Percentiles rank a stretch among this genome's conserved stretches.
These are phyloP conservation scores for Fusarium sp. DNA, from an alignment of 2,329 filamentous ascomycete species.

Conservation along the genomic window DNA sequence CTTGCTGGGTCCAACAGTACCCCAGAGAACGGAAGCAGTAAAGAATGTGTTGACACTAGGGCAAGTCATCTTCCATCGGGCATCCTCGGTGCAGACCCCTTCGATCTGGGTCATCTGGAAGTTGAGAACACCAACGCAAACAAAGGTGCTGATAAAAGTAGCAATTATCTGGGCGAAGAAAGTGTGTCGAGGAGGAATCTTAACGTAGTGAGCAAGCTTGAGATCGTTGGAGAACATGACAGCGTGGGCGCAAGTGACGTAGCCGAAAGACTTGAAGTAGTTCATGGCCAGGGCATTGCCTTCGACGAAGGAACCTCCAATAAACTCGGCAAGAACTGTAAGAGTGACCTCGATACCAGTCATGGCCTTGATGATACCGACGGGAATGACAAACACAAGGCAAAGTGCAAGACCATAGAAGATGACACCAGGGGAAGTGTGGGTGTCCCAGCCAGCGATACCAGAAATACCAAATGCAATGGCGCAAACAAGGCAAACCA, in stretches of 20 bases:
- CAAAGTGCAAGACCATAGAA: constrained; percentile 64
- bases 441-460: constrained; percentile 61
- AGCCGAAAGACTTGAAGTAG: constrained; percentile 66
- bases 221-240: constrained; percentile 62
- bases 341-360: constrained; percentile 64
- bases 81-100: constrained; percentile 61
- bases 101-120: constrained; percentile 63
- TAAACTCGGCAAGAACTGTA: constrained; percentile 65
- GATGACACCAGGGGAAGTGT: constrained; percentile 63
- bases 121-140: constrained; percentile 62
- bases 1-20: constrained; percentile 63
- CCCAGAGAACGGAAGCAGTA: constrained; percentile 67
- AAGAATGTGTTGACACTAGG: constrained; percentile 67
- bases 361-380: constrained; percentile 65
- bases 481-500: constrained; percentile 56
- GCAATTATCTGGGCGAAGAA: constrained; percentile 70
- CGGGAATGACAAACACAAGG: constrained; percentile 63
- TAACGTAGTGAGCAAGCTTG: constrained; percentile 67
- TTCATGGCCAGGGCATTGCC: constrained; percentile 66
- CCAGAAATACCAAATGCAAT: constrained; percentile 60
- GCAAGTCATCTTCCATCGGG: constrained; percentile 63
- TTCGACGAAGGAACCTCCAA: constrained; percentile 62
- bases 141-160: constrained; percentile 64
- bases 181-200: constrained; percentile 70
- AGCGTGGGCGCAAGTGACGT: constrained; percentile 63